Base-by-base conservation (phyloP, 2,329 filamentous ascomycete genomes). In the Nemania sp. region DNA sequence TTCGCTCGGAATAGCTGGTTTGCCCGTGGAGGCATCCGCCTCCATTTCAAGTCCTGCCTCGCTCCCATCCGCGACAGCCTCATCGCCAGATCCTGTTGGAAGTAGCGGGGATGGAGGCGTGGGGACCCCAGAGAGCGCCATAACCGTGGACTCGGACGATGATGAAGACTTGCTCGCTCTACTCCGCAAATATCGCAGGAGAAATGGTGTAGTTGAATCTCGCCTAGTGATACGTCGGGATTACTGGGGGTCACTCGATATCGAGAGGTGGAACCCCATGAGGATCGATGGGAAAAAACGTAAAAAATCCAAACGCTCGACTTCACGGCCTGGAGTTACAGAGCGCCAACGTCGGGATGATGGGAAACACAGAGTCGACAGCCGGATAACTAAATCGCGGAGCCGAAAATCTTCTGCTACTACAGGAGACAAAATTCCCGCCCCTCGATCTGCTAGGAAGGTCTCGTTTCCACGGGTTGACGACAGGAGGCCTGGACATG, bases 241-340 rank as follows among this genome's bases (percentile, higher is more conserved):
- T 18, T 10, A 47, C 20, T 54, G 29, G 52, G 2, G 45, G 17
- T 60, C 57, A 17, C 54, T 63, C 3, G 32, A 60, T 18, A 20
- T 56, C 4, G n/a, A 32, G 10, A 17, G 6, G 17, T n/a, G 17
- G n/a, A 25, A 37, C 3, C 25, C 13, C 10, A 7, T 7, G 6
- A 5, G 13, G 2, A 17, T 13, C 4, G 9, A 20, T 18, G 17
- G 13, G 17, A 20, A 45, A 5, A 34, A 39, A 12, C 2, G 7
- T 21, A 15, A n/a, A 10, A 43, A 48, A 29, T 15, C 6, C 3
- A 7, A 7, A 18, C 0, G 11, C 12, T 17, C 15, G 35, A n/a
- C 20, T 13, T 25, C 34, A 7, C 18, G 10, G 7, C 12, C 18
- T 15, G 39, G 32, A 10, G 10, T 3, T 21, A 15, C 2, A 21